Base-by-base conservation (phyloP, 2,329 filamentous ascomycete species). In the Graphiopsis chlorocephala region DNA sequence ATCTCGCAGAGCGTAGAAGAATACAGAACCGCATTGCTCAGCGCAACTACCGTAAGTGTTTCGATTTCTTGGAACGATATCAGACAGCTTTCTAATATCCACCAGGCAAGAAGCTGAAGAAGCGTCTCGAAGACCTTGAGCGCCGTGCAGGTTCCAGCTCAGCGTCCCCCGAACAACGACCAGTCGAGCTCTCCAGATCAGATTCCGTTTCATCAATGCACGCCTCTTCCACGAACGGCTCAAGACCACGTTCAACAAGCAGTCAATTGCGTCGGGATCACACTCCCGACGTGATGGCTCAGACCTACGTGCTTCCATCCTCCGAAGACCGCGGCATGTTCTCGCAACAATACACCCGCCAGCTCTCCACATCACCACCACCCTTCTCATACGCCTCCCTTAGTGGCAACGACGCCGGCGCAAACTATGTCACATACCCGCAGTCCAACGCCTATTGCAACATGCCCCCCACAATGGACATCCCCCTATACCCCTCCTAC, bases 21-120 rank as follows among this genome's bases (percentile, higher is more conserved):
- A 97, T 97, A 82, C 93, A 98, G 81, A 98, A 98, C 82, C 89
- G 94, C 72, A 97, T 98, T 84, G 94, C 94, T 71, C 94, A 98
- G 81, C 90, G 93, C 74, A 97, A 97, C 83, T 97, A 97, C 82
- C 93, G 93, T 96, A 84, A 77, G 88, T 85, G 25, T 66, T 66
- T 15, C 26, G 15, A 20, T 28, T 14, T 15, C 53, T 7, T 59
- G 5, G 17, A 20, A 25, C 31, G 38, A 23, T 42, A 12, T 15
- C 23, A 20, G 7, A 29, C 20, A 50, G 26, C 35, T 42, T 52
- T 6, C n/a, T 42, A 17, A 62, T 35, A 29, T 6, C 17, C 23
- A 12, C 15, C 74, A 93, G 90, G 91, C 85, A 94, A 94, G 87
- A 94, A 94, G 87, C 88, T 94, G 72, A 94, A 95, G 90, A 90